phyloP scores from a whole-genome alignment of 768 basidiomycete genomes.

The Austroboletus eburneus region DNA sequence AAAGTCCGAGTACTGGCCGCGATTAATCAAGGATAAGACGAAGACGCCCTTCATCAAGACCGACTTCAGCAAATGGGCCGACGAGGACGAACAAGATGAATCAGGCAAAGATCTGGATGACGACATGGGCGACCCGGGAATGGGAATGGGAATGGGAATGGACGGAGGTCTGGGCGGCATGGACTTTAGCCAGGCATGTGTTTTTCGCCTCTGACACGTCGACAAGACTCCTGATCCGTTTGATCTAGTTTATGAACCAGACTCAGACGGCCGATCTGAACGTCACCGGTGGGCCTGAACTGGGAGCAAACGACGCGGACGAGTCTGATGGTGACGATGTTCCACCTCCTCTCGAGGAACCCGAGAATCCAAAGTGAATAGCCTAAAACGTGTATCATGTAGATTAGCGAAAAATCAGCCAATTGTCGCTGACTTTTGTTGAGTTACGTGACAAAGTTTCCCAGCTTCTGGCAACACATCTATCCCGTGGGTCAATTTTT shows the following conservation, averaged over 20 bases:
- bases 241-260: conserved; percentile 2
- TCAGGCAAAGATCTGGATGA: conserved; percentile 34
- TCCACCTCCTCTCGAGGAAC: conserved; percentile 80
- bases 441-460: conserved; percentile 1
- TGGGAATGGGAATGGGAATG: too few relatives aligned
- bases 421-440: too few relatives aligned
- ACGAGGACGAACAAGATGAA: conserved; percentile 94
- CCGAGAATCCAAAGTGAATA: conserved; percentile 31
- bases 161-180: conserved; percentile 37
- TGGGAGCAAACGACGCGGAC: conserved; percentile 8
- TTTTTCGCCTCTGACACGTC: conserved; percentile 4
- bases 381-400: conserved; percentile 10
- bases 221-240: conserved; percentile 3
- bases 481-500: conserved; percentile 1
- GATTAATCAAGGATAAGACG: conserved; percentile 84
- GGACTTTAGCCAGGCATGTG: conserved; percentile 60
- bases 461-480: conserved; percentile 9
- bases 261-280: conserved; percentile 45
- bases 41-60: conserved; percentile 86
- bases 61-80: conserved; percentile 93
- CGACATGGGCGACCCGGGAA: conserved; percentile 25
- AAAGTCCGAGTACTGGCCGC: conserved; percentile 83
- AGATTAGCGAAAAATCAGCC: conserved; percentile 5
- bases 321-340: conserved; percentile 53
- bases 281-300: not conserved